A percentile compares a stretch with the other conserved stretches of the same genome.
These are phyloP conservation scores for Centaurea solstitialis DNA, from an alignment of 129 eudicot genomes.

Conservation along the genomic window DNA sequence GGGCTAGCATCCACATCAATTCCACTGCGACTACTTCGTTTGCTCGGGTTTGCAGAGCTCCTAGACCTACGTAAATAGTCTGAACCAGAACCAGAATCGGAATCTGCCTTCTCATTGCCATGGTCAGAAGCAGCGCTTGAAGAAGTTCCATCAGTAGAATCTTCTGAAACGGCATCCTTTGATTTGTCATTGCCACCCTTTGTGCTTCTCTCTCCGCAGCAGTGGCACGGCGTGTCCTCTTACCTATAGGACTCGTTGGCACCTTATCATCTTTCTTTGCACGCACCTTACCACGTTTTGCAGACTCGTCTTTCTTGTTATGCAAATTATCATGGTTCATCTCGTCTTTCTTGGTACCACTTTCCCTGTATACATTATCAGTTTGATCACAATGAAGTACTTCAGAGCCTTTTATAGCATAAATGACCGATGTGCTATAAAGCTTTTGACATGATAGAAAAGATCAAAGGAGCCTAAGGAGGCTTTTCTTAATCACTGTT, in stretches of 20 bases:
- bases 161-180: slow-evolving; percentile 27
- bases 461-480: neutral
- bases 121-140: slow-evolving; percentile 37
- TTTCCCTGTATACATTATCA: slow-evolving; percentile 45
- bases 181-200: slow-evolving; percentile 21
- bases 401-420: neutral
- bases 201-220: slow-evolving; percentile 12
- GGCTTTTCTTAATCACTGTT: neutral
- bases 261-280: slow-evolving; percentile 14
- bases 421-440: neutral
- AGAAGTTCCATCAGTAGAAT: slow-evolving; percentile 27
- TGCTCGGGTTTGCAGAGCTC: slow-evolving; percentile 7
- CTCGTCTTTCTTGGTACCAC: slow-evolving; percentile 30
- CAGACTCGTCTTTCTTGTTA: slow-evolving; percentile 42
- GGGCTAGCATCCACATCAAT: slow-evolving; percentile 48
- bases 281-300: slow-evolving; percentile 31
- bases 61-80: slow-evolving; percentile 29
- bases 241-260: slow-evolving; percentile 30
- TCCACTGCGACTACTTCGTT: slow-evolving; percentile 17
- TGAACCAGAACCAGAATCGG: slow-evolving; percentile 40
- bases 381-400: slow-evolving; percentile 15
- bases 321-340: slow-evolving; percentile 8
- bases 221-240: slow-evolving; percentile 26
- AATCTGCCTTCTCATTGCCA: slow-evolving; percentile 33
- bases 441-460: neutral